phyloP scores from a whole-genome alignment of 441 rosid genomes.

The Eutrema salsugineum region DNA sequence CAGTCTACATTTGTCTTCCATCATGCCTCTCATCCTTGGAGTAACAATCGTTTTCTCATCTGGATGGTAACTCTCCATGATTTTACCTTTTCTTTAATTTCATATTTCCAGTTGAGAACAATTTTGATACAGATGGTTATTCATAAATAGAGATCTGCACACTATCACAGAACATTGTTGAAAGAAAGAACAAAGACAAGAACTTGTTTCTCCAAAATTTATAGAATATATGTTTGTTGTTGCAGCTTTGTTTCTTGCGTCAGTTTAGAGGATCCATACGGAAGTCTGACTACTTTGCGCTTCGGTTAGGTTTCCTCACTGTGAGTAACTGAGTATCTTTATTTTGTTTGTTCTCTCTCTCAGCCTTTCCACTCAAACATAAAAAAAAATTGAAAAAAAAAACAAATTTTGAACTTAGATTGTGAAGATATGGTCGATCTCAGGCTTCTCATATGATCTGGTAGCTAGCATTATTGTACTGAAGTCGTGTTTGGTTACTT shows the following conservation, averaged over 20 bases:
- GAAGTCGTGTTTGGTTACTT: not conserved
- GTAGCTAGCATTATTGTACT: not conserved
- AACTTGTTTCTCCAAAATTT: not conserved
- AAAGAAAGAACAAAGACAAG: not conserved
- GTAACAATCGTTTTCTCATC: constrained; percentile 76
- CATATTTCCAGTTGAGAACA: not conserved
- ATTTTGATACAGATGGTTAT: not conserved
- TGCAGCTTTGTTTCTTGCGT: constrained; percentile 90
- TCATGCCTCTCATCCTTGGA: constrained; percentile 97
- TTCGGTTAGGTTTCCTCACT: constrained; percentile 81
- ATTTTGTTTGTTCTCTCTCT: not conserved
- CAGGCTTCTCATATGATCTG: not conserved
- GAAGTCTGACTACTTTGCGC: constrained; percentile 86
- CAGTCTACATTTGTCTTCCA: constrained; percentile 90
- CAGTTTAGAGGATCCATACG: constrained; percentile 75
- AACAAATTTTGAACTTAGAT: not conserved
- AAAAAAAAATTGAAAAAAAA: too few species aligned
- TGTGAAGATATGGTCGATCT: not conserved
- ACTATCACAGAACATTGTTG: not conserved
- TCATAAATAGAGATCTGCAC: not conserved
- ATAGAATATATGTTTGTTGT: not conserved
- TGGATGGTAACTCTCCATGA: constrained; percentile 73
- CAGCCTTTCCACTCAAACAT: not conserved
- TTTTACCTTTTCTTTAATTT: not conserved
- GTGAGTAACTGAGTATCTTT: constrained; percentile 65